Evolutionary conservation across 192 early-diverging fungal genomes (phyloP).

Genomic region (Linnemannia zychae): DNA sequence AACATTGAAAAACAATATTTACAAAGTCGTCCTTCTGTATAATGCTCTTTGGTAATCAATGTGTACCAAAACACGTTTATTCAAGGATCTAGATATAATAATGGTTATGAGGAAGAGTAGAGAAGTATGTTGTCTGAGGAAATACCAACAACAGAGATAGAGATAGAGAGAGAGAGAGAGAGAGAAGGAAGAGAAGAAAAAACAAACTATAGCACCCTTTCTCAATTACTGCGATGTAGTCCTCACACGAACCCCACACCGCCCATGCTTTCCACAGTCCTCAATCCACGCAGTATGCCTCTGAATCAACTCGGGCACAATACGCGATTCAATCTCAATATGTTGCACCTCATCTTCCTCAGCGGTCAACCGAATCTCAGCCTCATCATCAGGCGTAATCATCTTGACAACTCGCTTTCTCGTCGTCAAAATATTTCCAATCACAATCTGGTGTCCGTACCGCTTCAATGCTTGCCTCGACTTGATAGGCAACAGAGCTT

Average conservation of each 20-base stretch:
- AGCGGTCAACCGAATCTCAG: conserved; percentile 63
- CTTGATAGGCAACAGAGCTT: conserved; percentile 83
- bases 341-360: conserved; percentile 66
- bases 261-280: conserved; percentile 38
- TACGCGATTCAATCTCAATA: conserved; percentile 86
- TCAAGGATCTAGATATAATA: too few relatives aligned
- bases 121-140: too few relatives aligned
- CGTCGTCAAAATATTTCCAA: conserved; percentile 93
- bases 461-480: conserved; percentile 79
- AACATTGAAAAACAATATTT: too few relatives aligned
- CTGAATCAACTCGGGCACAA: conserved; percentile 77
- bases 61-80: too few relatives aligned
- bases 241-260: conserved; percentile 21
- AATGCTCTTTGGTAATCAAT: too few relatives aligned
- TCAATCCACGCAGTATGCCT: conserved; percentile 80
- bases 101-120: too few relatives aligned
- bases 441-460: conserved; percentile 98
- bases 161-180: not conserved
- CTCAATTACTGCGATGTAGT: not conserved
- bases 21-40: too few relatives aligned
- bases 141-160: too few relatives aligned
- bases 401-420: conserved; percentile 88
- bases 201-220: not conserved
- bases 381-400: conserved; percentile 63
- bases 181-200: not conserved